Evolutionary conservation across 2,329 filamentous ascomycete genomes (phyloP), one percentile per base, ranked within the genome.

Genomic region (Cladophialophora carrionii): DNA sequence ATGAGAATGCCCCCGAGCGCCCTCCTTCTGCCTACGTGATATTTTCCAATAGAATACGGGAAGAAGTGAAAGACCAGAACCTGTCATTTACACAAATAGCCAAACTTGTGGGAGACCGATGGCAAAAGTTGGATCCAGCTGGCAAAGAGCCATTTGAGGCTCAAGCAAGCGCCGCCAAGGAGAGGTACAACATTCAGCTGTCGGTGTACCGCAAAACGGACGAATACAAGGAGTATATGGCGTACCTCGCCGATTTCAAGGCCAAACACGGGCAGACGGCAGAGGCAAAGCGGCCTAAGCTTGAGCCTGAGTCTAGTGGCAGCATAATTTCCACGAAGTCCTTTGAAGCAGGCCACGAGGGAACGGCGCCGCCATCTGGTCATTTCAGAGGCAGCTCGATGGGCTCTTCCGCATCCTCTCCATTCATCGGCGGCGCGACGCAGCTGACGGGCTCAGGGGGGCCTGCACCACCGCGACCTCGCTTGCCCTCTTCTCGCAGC

Each of bases 21-120:
- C 90, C 91, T 1, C 89, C 90, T 0, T 94, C 90, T 4, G 91
- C 90, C 57, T 94, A 94, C 77, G 91, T 94, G 12, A 84, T 94
- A 17, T 95, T 95, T 73, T 93, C 91, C 0, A 94, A 94, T 72
- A 90, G 70, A 48, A 66, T 92, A 77, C 86, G 91, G 71, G 91
- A 94, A 71, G 86, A 90, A 24, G 78, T 94, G 26, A 92, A 90
- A 74, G 89, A 87, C 3, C 87, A 90, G 64, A 90, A 89, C 55
- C 78, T 94, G 4, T 90, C 88, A 0, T 95, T 95, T 72, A 92
- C 90, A 1, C 90, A 93, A 72, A 92, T 94, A 68, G 90, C 90
- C 10, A 93, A 93, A 73, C 79, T 92, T 0, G 90, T 93, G 0
- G 90, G 90, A 6, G 90, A 94, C 73, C 86, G 90, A 73, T 94